These are phyloP conservation scores for Xylaria grammica DNA, from an alignment of 495 filamentous ascomycete genomes.

Conservation along the genomic window DNA sequence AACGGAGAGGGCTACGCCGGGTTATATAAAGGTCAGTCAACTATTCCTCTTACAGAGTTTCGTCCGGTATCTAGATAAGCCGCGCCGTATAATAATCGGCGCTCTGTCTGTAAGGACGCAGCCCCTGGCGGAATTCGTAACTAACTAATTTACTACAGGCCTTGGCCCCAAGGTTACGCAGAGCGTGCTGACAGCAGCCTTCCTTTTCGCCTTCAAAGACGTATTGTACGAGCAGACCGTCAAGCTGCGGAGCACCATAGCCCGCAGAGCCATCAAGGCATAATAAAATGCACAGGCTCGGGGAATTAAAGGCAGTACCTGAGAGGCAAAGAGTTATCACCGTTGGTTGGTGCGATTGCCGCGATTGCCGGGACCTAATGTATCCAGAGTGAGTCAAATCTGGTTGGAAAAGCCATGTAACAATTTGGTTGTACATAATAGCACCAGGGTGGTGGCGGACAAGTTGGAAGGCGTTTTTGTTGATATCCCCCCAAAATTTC, in stretches of 20 bases:
- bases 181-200: conserved; percentile 94
- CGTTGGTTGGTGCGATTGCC: too few species aligned
- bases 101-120: neutral
- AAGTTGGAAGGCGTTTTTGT: neutral
- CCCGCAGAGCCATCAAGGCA: conserved; percentile 48
- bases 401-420: conserved; percentile 13
- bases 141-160: conserved; percentile 50
- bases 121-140: neutral
- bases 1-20: conserved; percentile 87
- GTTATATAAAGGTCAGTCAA: conserved; percentile 81
- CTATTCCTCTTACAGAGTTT: neutral
- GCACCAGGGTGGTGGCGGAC: neutral
- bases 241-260: conserved; percentile 46
- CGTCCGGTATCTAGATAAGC: too few species aligned
- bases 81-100: neutral
- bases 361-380: too few species aligned
- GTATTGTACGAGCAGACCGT: conserved; percentile 64
- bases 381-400: too few species aligned
- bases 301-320: neutral
- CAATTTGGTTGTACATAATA: neutral
- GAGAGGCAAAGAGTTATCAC: neutral
- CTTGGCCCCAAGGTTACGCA: conserved; percentile 96
- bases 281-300: conserved; percentile 19
- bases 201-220: conserved; percentile 98
- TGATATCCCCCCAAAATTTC: neutral